Base-by-base conservation (phyloP, 768 basidiomycete genomes). In the Exidia glandulosa region DNA sequence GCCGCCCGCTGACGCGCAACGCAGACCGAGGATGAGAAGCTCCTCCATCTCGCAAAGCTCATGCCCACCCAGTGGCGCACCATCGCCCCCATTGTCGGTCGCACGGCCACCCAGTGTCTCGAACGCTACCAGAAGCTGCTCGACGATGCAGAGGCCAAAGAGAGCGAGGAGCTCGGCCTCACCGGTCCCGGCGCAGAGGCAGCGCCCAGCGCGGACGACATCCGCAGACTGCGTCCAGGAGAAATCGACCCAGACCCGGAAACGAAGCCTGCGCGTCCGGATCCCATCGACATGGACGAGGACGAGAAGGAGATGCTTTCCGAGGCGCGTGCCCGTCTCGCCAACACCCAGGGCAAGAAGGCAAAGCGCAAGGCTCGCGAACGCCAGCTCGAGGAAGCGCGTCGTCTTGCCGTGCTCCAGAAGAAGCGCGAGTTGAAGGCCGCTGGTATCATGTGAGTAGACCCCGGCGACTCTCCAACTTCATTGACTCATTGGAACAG, bases 21-120 rank as follows among this genome's bases (percentile, higher is more conserved):
- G 14, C 57, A 94, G 91, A 92, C 89, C 19, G 96, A 99, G 74
- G 96, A 99, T 74, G 96, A 98, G 76, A 99, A 98, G 72, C 82
- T 99, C 2, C 79, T 99, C 12, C 94, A 98, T 71, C 83, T 98
- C 27, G 96, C 96, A 47, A 98, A 97, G 74, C 79, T 98, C 61
- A 99, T 98, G 94, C 96, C 96, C 0, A 98, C 96, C 0, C 96
- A 99, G 77, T 99, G 96, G 96, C 87, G 96, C 31, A 97, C 96
- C 27, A 95, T 99, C 66, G 94, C 96, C 3, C 96, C 96, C 56
- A 95, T 96, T 62, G 96, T 99, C 60, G 96, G 96, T 45, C 83
- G 96, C 31, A 98, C 96, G 1, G 96, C 96, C 1, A 95, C 90
- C 0, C 96, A 99, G 70, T 99, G 96, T 75, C 75, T 98, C 32